These are phyloP conservation scores for Scutellospora calospora DNA, from an alignment of 371 early-diverging fungal species.

Conservation along the genomic window DNA sequence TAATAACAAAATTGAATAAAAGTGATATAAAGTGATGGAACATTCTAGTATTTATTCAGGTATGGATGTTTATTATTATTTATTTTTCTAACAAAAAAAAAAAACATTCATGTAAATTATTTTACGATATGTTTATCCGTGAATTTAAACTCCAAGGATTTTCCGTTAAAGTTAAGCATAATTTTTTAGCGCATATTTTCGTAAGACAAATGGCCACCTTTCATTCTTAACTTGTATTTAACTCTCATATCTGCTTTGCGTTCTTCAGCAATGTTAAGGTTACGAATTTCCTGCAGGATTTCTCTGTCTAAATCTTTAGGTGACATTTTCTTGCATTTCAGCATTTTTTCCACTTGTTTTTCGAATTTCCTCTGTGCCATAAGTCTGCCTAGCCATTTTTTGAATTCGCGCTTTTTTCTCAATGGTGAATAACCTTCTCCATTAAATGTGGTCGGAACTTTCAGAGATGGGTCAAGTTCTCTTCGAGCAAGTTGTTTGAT, in stretches of 20 bases:
- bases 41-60: too few species aligned
- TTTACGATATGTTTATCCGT: too few species aligned
- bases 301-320: constrained; percentile 26
- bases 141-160: too few species aligned
- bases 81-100: too few species aligned
- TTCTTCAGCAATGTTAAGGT: not conserved
- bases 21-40: too few species aligned
- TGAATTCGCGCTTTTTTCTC: not conserved
- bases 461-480: constrained; percentile 43
- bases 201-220: constrained; percentile 38
- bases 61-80: too few species aligned
- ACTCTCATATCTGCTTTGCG: not conserved
- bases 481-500: constrained; percentile 59
- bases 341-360: constrained; percentile 30
- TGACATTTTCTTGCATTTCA: constrained; percentile 33
- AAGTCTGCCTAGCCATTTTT: constrained; percentile 1
- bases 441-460: not conserved
- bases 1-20: too few species aligned
- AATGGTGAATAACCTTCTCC: constrained; percentile 11
- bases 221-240: constrained; percentile 22
- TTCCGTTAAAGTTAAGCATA: too few species aligned
- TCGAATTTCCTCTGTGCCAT: constrained; percentile 23
- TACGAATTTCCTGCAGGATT: constrained; percentile 7
- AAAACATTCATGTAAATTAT: too few species aligned
- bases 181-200: constrained; percentile 9